A percentile compares a stretch with the other conserved stretches of the same genome.
Conservation (phyloP, 805 yeast species). For the Sugiyamaella chiloensis region DNA sequence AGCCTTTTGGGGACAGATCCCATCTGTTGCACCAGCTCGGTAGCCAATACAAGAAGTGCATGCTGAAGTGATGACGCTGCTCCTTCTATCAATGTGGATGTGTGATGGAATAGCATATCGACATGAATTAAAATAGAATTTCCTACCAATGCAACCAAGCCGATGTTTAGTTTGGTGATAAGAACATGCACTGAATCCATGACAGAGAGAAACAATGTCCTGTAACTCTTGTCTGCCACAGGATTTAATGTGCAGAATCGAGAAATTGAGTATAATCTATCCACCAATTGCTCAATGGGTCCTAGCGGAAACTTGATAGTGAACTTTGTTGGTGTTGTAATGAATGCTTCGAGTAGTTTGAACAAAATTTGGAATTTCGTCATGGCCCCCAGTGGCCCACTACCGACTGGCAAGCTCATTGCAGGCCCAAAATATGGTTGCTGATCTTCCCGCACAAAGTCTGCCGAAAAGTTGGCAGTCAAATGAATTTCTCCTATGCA, state of each 20-base stretch:
- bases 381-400: conserved; percentile 2
- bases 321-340: conserved; percentile 52
- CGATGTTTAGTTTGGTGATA: conserved; percentile 44
- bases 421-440: neutral
- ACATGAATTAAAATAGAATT: conserved; percentile 46
- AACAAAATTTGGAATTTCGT: conserved; percentile 14
- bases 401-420: neutral
- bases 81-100: conserved; percentile 8
- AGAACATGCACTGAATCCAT: conserved; percentile 41
- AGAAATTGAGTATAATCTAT: conserved; percentile 54
- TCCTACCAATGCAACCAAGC: conserved; percentile 44
- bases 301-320: conserved; percentile 66
- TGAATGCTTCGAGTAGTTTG: conserved; percentile 42
- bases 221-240: conserved; percentile 38
- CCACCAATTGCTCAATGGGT: conserved; percentile 47
- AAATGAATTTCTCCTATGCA: conserved; percentile 29
- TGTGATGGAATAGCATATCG: conserved; percentile 37
- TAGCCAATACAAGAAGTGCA: conserved; percentile 14
- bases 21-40: conserved; percentile 14
- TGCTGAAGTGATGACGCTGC: conserved; percentile 2
- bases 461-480: conserved; percentile 8
- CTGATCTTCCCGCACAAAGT: conserved; percentile 18
- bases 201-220: conserved; percentile 53
- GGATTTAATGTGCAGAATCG: conserved; percentile 45
- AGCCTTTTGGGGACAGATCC: conserved; percentile 10